Percentiles rank a stretch among this genome's conserved stretches.
Evolutionary conservation across 1,284 basidiomycete genomes (phyloP).

Genomic region (Golubevia sp.): DNA sequence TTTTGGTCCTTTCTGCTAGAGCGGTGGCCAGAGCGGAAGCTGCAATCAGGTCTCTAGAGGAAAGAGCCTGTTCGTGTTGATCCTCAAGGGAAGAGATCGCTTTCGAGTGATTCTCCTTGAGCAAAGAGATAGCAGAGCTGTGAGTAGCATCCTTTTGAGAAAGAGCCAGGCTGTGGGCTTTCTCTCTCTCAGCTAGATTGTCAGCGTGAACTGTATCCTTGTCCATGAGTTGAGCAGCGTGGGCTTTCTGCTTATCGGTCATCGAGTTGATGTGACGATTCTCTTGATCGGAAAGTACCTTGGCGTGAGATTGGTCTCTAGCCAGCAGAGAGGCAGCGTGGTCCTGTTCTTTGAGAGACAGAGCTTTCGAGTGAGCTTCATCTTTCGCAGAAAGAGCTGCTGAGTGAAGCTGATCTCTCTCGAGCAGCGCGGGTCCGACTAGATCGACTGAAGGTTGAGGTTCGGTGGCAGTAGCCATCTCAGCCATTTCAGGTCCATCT

Average conservation of each 20-base stretch:
- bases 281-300: slow-evolving; percentile 4
- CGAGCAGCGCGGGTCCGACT: slow-evolving; percentile 20
- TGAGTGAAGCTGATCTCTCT: slow-evolving; percentile 21
- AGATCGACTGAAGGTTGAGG: slow-evolving; percentile 31
- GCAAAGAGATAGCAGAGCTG: slow-evolving; percentile 17
- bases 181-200: slow-evolving; percentile 2
- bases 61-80: slow-evolving; percentile 18
- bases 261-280: neutral
- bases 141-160: slow-evolving; percentile 11
- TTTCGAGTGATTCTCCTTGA: slow-evolving; percentile 20
- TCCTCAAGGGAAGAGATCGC: slow-evolving; percentile 19
- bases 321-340: slow-evolving; percentile 13
- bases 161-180: neutral
- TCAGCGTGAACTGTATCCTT: slow-evolving; percentile 3
- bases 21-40: slow-evolving; percentile 16
- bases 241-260: neutral
- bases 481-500: slow-evolving; percentile 10
- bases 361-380: slow-evolving; percentile 17
- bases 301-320: slow-evolving; percentile 2
- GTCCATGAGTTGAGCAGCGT: neutral
- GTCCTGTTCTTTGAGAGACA: slow-evolving; percentile 13
- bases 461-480: slow-evolving; percentile 10
- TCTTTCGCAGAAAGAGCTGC: slow-evolving; percentile 9
- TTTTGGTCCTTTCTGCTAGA: slow-evolving; percentile 24
- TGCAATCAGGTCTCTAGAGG: slow-evolving; percentile 6